Evolutionary conservation across 345 rosid species (phyloP).

Genomic region (Ailanthus altissimus): DNA sequence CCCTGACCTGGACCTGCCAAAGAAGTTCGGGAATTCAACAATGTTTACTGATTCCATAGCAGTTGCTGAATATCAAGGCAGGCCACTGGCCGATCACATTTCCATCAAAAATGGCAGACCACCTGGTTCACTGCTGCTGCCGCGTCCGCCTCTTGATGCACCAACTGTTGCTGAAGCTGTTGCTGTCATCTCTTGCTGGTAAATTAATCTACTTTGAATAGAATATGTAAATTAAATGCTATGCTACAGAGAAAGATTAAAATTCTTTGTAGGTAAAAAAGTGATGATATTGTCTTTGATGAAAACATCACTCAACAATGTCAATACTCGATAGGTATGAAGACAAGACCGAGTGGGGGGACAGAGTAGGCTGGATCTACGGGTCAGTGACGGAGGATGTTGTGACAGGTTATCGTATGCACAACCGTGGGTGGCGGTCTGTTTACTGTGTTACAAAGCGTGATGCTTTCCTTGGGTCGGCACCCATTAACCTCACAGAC

Average conservation of each 20-base stretch:
- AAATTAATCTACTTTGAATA: conserved; percentile 1
- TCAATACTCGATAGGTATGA: conserved; percentile 45
- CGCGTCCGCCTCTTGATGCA: conserved; percentile 88
- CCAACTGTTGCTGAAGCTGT: conserved; percentile 98
- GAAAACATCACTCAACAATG: no score
- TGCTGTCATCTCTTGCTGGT: conserved; percentile 97
- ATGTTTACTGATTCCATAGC: conserved; percentile 77
- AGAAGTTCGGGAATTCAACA: conserved; percentile 73
- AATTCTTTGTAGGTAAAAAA: no score
- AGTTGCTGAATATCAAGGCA: conserved; percentile 83
- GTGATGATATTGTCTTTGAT: no score
- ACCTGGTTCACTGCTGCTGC: conserved; percentile 75
- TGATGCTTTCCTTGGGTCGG: conserved; percentile 89
- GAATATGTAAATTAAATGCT: no score
- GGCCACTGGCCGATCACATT: conserved; percentile 89
- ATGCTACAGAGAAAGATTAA: no score
- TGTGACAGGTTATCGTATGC: conserved; percentile 94
- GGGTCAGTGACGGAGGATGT: conserved; percentile 84
- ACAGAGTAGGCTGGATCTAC: conserved; percentile 86
- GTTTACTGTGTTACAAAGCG: conserved; percentile 87
- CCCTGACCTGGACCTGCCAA: conserved; percentile 74
- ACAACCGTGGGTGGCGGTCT: conserved; percentile 96
- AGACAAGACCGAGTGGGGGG: conserved; percentile 94
- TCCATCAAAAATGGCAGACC: conserved; percentile 95
- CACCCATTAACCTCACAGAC: conserved; percentile 90